Conservation (phyloP, 352 stramenopile genomes). For the Globisporangium canariense region DNA sequence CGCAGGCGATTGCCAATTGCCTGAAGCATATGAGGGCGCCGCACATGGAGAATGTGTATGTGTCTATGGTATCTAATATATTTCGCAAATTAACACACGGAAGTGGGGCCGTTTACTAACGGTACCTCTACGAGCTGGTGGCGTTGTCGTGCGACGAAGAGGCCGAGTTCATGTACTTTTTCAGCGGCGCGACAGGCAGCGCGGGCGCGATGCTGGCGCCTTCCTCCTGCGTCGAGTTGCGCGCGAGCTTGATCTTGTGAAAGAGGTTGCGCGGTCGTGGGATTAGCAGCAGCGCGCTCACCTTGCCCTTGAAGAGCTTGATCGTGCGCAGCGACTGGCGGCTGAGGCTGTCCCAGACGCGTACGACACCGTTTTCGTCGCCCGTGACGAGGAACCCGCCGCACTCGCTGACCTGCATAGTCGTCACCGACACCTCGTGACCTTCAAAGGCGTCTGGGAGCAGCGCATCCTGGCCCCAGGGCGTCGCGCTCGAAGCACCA, state of each 20-base stretch:
- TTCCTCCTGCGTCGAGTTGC: conserved; percentile 26
- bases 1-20: too few species aligned
- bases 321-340: conserved; percentile 64
- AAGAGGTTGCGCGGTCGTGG: conserved; percentile 55
- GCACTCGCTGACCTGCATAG: conserved; percentile 52
- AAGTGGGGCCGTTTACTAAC: background rate
- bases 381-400: conserved; percentile 60
- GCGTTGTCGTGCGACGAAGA: conserved; percentile 1
- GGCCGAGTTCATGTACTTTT: conserved; percentile 70
- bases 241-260: conserved; percentile 43
- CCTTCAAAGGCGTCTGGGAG: conserved; percentile 59
- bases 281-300: conserved; percentile 51
- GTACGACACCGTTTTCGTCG: conserved; percentile 53
- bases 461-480: conserved; percentile 42
- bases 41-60: background rate
- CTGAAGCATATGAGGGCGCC: background rate
- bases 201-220: conserved; percentile 29
- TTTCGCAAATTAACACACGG: conserved; percentile 9
- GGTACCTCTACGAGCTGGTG: background rate
- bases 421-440: conserved; percentile 57
- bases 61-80: conserved; percentile 5
- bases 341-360: conserved; percentile 65
- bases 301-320: conserved; percentile 62
- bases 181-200: conserved; percentile 63
- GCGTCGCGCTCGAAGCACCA: conserved; percentile 7